These are phyloP conservation scores for Termitomyces sp. DNA, from an alignment of 768 basidiomycete species.

Conservation along the genomic window DNA sequence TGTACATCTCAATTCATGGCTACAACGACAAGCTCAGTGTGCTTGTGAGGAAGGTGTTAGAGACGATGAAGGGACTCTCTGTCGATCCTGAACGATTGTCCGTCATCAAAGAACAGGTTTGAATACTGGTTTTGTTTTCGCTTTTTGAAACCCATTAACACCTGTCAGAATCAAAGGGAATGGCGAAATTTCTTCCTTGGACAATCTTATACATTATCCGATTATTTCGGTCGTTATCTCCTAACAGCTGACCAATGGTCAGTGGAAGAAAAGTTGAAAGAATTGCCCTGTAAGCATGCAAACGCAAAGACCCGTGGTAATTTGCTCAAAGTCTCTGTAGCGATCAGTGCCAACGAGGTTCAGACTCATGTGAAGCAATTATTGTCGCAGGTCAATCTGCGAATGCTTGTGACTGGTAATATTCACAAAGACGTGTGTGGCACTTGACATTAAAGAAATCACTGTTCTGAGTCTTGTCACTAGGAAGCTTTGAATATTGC, in stretches of 20 bases:
- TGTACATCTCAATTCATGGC: conserved; percentile 66
- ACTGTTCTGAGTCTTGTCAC: neutral
- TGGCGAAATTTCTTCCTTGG: conserved; percentile 86
- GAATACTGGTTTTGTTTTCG: neutral
- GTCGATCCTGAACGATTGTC: conserved; percentile 68
- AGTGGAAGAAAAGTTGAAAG: conserved; percentile 66
- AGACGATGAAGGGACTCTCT: conserved; percentile 56
- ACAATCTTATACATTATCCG: conserved; percentile 75
- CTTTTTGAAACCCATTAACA: neutral
- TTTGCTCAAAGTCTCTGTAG: conserved; percentile 29
- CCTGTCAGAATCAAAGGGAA: conserved; percentile 57
- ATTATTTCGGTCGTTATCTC: conserved; percentile 69
- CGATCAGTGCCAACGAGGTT: conserved; percentile 66
- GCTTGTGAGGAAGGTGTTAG: conserved; percentile 65
- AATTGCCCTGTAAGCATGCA: conserved; percentile 59
- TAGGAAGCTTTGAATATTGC: conserved; percentile 77
- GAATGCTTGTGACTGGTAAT: conserved; percentile 80
- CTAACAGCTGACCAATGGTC: conserved; percentile 72
- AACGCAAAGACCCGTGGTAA: neutral
- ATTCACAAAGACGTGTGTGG: conserved; percentile 69
- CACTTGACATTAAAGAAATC: conserved; percentile 4
- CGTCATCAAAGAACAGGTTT: conserved; percentile 81
- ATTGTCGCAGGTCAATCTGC: conserved; percentile 59
- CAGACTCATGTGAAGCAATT: conserved; percentile 52
- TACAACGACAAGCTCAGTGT: conserved; percentile 90